phyloP scores from a whole-genome alignment of 148 eudicot genomes.

The Spergularia marina region DNA sequence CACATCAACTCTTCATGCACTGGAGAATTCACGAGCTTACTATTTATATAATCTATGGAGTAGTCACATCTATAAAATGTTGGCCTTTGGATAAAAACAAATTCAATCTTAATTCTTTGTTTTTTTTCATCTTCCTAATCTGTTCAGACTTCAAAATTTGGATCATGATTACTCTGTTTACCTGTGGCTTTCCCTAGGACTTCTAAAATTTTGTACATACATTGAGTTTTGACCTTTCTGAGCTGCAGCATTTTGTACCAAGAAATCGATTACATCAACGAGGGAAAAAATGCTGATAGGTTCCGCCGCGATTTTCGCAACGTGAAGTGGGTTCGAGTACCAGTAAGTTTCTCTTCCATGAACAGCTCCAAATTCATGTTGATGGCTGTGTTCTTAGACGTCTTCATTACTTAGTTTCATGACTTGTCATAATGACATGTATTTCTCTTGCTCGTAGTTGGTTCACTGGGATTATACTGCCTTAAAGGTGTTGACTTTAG shows the following conservation, averaged over 20 bases:
- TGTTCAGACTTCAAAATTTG: neutral
- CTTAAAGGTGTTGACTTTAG: slow-evolving; percentile 83
- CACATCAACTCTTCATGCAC: too few relatives aligned
- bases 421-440: neutral
- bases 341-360: slow-evolving; percentile 63
- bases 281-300: slow-evolving; percentile 96
- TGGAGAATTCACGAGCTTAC: too few relatives aligned
- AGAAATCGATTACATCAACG: slow-evolving; percentile 95
- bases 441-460: slow-evolving; percentile 39
- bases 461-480: slow-evolving; percentile 93
- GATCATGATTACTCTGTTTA: neutral
- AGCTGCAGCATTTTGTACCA: slow-evolving; percentile 82
- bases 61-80: neutral
- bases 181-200: neutral
- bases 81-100: neutral
- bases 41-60: too few relatives aligned
- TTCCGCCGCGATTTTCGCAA: slow-evolving; percentile 95
- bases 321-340: slow-evolving; percentile 99
- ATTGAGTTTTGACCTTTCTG: slow-evolving; percentile 8
- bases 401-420: neutral
- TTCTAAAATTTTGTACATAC: too few relatives aligned
- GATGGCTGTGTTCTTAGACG: slow-evolving; percentile 5
- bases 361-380: slow-evolving; percentile 7
- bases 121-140: neutral
- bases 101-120: neutral